Conservation (phyloP, 495 filamentous ascomycete genomes). For the Daldinia vernicosa region DNA sequence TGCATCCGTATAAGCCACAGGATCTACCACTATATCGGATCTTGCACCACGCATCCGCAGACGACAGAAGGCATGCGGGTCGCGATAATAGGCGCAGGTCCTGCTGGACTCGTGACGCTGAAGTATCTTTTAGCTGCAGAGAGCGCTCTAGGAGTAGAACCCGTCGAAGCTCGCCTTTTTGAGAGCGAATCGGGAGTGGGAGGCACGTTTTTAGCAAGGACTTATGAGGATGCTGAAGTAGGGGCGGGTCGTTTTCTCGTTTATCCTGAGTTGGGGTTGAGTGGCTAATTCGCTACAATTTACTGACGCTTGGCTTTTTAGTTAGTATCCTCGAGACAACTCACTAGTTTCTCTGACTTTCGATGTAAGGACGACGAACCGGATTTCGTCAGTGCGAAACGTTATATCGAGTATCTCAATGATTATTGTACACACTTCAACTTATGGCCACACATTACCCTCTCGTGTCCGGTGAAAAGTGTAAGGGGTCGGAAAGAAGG, state of each 20-base stretch:
- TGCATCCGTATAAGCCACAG: constrained; percentile 26
- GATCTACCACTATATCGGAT: constrained; percentile 32
- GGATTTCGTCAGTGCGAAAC: constrained; percentile 44
- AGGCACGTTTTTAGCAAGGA: constrained; percentile 47
- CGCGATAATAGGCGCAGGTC: constrained; percentile 56
- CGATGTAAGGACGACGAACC: constrained; percentile 35
- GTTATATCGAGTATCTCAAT: constrained; percentile 47
- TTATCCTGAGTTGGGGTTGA: neutral
- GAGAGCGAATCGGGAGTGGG: constrained; percentile 42
- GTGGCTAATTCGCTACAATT: neutral
- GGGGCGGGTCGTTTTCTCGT: neutral
- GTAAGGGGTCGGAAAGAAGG: constrained; percentile 31
- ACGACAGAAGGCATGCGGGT: constrained; percentile 42
- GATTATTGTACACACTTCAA: constrained; percentile 53
- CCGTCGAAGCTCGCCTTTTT: constrained; percentile 51
- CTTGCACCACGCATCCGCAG: constrained; percentile 26
- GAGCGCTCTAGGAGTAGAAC: constrained; percentile 37
- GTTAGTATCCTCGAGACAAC: constrained; percentile 50
- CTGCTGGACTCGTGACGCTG: constrained; percentile 56
- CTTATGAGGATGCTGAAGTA: constrained; percentile 53
- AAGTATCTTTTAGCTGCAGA: constrained; percentile 54
- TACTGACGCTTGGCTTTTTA: constrained; percentile 19
- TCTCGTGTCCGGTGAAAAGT: constrained; percentile 41
- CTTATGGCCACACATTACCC: constrained; percentile 51
- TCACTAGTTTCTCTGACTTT: constrained; percentile 51